phyloP scores from a whole-genome alignment of 2,329 filamentous ascomycete genomes.

The Plectosphaerella sp. region DNA sequence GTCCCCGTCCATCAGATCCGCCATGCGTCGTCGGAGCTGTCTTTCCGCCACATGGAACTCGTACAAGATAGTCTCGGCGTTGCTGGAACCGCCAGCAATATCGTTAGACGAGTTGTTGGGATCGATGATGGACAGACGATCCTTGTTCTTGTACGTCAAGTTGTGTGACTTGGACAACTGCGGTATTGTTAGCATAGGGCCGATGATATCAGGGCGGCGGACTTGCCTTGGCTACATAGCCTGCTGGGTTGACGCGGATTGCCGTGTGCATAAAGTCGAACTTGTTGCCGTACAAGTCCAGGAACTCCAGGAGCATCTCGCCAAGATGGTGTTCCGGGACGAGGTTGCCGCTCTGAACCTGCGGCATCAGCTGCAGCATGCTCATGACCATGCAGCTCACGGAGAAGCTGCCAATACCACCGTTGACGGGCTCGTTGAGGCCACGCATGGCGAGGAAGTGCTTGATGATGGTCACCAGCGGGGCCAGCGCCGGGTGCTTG shows the following conservation, averaged over 20 bases:
- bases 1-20: slow-evolving; percentile 32
- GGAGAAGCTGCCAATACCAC: slow-evolving; percentile 89
- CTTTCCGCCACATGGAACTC: slow-evolving; percentile 64
- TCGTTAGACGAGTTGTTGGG: slow-evolving; percentile 84
- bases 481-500: slow-evolving; percentile 78
- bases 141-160: slow-evolving; percentile 53
- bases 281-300: slow-evolving; percentile 81
- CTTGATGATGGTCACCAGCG: slow-evolving; percentile 83
- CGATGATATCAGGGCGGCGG: neutral
- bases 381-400: slow-evolving; percentile 91
- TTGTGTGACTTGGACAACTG: slow-evolving; percentile 1
- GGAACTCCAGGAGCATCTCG: slow-evolving; percentile 78
- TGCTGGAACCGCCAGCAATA: slow-evolving; percentile 79
- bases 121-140: slow-evolving; percentile 83
- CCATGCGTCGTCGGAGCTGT: slow-evolving; percentile 54
- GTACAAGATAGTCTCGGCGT: slow-evolving; percentile 62
- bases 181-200: neutral
- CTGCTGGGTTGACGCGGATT: slow-evolving; percentile 71
- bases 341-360: slow-evolving; percentile 58
- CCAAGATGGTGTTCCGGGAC: slow-evolving; percentile 66
- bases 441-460: slow-evolving; percentile 87
- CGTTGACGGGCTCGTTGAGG: slow-evolving; percentile 85
- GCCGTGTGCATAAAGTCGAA: slow-evolving; percentile 69
- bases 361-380: slow-evolving; percentile 76
- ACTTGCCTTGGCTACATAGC: slow-evolving; percentile 71